These are phyloP conservation scores for Harrya chromipes DNA, from an alignment of 768 basidiomycete genomes.

Conservation along the genomic window DNA sequence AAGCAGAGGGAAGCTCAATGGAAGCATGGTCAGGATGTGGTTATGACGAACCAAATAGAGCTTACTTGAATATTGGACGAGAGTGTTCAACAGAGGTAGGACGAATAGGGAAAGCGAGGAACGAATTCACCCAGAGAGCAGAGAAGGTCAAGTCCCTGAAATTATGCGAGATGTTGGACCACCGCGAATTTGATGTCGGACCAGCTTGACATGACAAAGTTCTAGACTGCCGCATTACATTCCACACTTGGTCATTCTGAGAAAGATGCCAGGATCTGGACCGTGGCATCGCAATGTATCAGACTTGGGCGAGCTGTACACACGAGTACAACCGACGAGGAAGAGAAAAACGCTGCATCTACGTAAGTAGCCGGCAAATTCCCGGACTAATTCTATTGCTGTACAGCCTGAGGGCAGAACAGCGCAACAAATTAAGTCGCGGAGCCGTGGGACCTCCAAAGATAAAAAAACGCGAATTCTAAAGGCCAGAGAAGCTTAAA, in stretches of 20 bases:
- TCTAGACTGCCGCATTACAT: constrained; percentile 9
- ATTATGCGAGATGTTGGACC: constrained; percentile 3
- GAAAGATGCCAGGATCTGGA: too few species aligned
- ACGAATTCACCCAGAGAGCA: too few species aligned
- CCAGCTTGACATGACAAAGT: too few species aligned
- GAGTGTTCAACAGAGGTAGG: neutral
- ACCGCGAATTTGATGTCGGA: constrained; percentile 1
- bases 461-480: too few species aligned
- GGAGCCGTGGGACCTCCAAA: neutral
- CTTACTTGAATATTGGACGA: constrained; percentile 1
- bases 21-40: constrained; percentile 5
- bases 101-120: too few species aligned
- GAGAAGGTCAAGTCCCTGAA: too few species aligned
- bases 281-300: neutral
- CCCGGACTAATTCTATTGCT: too few species aligned
- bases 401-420: too few species aligned
- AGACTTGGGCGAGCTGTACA: neutral
- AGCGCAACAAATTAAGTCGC: neutral
- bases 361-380: constrained; percentile 9
- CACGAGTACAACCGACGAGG: too few species aligned
- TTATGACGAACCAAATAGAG: neutral
- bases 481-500: too few species aligned
- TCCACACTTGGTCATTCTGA: neutral
- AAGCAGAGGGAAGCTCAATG: neutral
- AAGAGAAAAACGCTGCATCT: constrained; percentile 4